Conservation (phyloP, 2,329 filamentous ascomycete species). For the Aspergillus fumigatus region DNA sequence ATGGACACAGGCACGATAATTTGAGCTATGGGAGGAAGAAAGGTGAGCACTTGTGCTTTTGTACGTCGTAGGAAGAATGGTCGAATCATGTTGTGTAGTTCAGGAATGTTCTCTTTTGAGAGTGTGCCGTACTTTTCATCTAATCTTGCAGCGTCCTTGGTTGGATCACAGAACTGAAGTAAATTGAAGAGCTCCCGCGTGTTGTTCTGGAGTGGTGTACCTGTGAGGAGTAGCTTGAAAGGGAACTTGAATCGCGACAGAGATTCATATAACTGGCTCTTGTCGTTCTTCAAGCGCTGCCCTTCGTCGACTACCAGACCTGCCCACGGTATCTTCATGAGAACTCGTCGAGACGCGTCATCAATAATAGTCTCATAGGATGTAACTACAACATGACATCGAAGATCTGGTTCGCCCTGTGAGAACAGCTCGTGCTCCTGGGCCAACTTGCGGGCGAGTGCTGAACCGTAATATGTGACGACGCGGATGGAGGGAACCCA, state of each 20-base stretch:
- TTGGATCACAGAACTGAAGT: conserved; percentile 84
- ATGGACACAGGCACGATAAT: conserved; percentile 96
- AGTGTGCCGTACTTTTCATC: conserved; percentile 74
- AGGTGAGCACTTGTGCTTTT: conserved; percentile 84
- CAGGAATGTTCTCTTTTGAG: conserved; percentile 73
- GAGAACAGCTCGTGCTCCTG: conserved; percentile 85
- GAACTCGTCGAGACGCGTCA: conserved; percentile 59
- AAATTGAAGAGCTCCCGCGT: conserved; percentile 92
- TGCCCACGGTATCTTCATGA: conserved; percentile 73
- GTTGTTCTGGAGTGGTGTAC: conserved; percentile 81
- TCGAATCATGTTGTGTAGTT: conserved; percentile 78
- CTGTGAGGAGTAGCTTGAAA: conserved; percentile 78
- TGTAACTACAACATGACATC: conserved; percentile 87
- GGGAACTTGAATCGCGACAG: conserved; percentile 70
- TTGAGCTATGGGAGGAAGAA: conserved; percentile 87
- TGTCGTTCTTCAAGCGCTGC: conserved; percentile 90
- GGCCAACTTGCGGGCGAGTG: conserved; percentile 68
- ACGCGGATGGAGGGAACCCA: conserved; percentile 85
- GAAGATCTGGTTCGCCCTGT: conserved; percentile 56
- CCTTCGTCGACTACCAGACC: conserved; percentile 92
- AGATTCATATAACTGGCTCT: conserved; percentile 72
- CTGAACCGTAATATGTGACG: conserved; percentile 86
- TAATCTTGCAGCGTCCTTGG: conserved; percentile 63
- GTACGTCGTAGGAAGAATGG: conserved; percentile 70
- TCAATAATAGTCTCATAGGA: conserved; percentile 89